These are phyloP conservation scores for Schrenkiella parvula DNA, from an alignment of 345 rosid genomes.

Conservation along the genomic window DNA sequence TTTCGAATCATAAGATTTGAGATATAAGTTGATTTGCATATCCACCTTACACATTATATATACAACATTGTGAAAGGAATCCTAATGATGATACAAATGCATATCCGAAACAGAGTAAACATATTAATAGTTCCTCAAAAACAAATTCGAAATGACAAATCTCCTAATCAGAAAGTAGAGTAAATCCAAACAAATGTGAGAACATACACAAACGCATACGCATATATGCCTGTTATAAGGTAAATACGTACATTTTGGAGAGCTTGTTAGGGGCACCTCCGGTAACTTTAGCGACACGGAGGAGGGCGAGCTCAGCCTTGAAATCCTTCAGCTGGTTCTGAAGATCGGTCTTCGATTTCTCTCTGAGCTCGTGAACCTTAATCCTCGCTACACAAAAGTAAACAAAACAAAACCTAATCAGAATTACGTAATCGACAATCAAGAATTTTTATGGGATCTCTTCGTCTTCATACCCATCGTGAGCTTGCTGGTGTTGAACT, in stretches of 20 bases:
- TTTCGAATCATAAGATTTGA: not conserved
- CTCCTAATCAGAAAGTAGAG: not conserved
- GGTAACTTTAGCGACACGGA: slow-evolving; percentile 63
- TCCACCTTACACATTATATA: not conserved
- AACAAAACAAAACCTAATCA: not conserved
- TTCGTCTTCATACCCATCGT: slow-evolving; percentile 27
- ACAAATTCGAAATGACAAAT: not conserved
- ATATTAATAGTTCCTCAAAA: not conserved
- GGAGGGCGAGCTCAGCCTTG: slow-evolving; percentile 58
- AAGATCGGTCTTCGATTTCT: slow-evolving; percentile 46
- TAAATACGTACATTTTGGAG: slow-evolving; percentile 45
- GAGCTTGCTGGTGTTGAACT: not conserved
- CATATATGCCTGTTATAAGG: not conserved
- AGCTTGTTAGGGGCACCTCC: slow-evolving; percentile 73
- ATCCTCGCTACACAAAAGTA: slow-evolving; percentile 37
- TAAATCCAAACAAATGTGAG: not conserved
- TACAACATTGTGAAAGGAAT: not conserved
- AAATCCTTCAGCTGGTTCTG: slow-evolving; percentile 45
- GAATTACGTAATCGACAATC: not conserved
- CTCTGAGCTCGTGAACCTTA: slow-evolving; percentile 59
- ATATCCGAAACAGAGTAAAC: not conserved
- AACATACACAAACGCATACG: not conserved
- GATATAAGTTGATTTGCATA: not conserved
- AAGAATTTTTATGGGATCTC: not conserved
- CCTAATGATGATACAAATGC: not conserved